Conservation (phyloP, 129 eudicot genomes). For the Lactuca sativa region DNA sequence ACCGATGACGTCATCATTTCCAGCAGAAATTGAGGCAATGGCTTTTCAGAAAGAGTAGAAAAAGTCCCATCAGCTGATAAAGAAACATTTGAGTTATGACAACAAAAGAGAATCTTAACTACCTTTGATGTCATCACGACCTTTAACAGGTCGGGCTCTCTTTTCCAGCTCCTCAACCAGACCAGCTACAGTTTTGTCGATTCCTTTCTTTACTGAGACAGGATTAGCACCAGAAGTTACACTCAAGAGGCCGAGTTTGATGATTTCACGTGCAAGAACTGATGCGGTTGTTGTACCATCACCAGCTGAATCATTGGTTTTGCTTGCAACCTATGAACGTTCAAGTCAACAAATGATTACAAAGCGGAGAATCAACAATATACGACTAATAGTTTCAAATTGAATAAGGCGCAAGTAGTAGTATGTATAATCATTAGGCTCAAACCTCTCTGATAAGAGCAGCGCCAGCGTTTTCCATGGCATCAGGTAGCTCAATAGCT, state of each 20-base stretch:
- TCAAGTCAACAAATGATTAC: slow-evolving; percentile 12
- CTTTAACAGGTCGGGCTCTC: slow-evolving; percentile 80
- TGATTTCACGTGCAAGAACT: slow-evolving; percentile 87
- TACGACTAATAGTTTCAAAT: not conserved
- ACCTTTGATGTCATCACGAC: slow-evolving; percentile 91
- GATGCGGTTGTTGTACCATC: slow-evolving; percentile 98
- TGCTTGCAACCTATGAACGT: slow-evolving; percentile 76
- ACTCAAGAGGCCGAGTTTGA: slow-evolving; percentile 77
- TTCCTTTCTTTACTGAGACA: slow-evolving; percentile 81
- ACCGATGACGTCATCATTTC: slow-evolving; percentile 83
- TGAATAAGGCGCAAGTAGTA: not conserved
- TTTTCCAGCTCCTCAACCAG: slow-evolving; percentile 76
- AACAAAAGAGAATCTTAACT: slow-evolving; percentile 5
- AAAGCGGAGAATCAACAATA: not conserved
- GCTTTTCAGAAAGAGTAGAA: slow-evolving; percentile 41
- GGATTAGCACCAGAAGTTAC: slow-evolving; percentile 97
- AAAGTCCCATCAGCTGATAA: slow-evolving; percentile 1
- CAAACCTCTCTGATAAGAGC: slow-evolving; percentile 91
- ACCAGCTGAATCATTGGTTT: slow-evolving; percentile 96
- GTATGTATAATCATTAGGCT: not conserved
- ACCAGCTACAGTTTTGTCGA: slow-evolving; percentile 67
- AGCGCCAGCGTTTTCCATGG: slow-evolving; percentile 99
- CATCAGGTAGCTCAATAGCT: slow-evolving; percentile 89
- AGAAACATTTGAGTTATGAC: not conserved
- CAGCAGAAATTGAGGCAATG: slow-evolving; percentile 88